Base-by-base conservation (phyloP, 1,139 yeast species). In the Pichia sp. region DNA sequence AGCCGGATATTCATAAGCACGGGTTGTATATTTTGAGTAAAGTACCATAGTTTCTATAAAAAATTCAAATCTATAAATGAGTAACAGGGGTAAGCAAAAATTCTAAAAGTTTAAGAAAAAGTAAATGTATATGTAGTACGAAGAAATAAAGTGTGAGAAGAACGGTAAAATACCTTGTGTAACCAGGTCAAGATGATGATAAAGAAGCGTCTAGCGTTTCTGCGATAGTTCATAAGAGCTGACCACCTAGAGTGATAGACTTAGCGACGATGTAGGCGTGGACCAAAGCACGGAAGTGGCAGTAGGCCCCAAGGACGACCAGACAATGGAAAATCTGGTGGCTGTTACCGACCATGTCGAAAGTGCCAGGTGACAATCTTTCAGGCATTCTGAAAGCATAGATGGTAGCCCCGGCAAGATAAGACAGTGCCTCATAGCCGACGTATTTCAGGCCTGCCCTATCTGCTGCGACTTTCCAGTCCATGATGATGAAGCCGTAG, bases 281-380 rank as follows among this genome's bases (percentile, higher is more conserved):
- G 13, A 81, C 65, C 41, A 90, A 72, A 0, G 86, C 95, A 54
- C 65, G 73, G 71, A 87, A 82, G 69, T 90, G 97, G 58, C 87
- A 84, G 57, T 73, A 74, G 0, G 96, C 95, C 4, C 96, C 97
- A 6, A 84, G 62, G 0, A 90, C 92, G 3, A 92, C 97, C 65
- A 87, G 71, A 3, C 87, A 71, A 68, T 90, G 97, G 68, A 90
- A 90, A 26, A 90, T 79, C 67, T 92, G 97, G 68, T 90, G 97
- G 3, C 96, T 87, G 61, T 88, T 87, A 1, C 96, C 96, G 72
- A 82, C 77, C 13, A 82, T 67, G 64, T 90, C 97, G 67, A 80
- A 87, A 31, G 56, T 75, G 0, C 88, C 83, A n/a, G 95, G 93
- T 3, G 72, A 68, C 53, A 75, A 74, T 51, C 88, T 73, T 66